Conservation (phyloP, 2,329 filamentous ascomycete genomes). For the Neocatenulostroma microsporum region DNA sequence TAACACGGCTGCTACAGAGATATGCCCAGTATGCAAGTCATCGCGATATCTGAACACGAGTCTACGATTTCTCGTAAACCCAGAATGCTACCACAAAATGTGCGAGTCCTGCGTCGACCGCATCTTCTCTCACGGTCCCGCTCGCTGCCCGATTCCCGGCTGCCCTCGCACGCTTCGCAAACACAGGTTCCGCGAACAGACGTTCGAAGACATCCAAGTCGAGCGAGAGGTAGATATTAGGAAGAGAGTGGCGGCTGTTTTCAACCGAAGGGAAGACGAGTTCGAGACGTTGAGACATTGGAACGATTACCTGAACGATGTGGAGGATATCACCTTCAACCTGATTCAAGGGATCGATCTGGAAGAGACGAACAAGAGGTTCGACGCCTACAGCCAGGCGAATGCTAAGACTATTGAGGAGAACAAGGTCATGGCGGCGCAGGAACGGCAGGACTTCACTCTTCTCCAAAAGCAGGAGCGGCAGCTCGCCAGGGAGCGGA, state of each 20-base stretch:
- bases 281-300: slow-evolving; percentile 77
- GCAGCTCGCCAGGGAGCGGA: slow-evolving; percentile 56
- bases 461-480: slow-evolving; percentile 51
- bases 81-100: slow-evolving; percentile 99
- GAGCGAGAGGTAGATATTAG: slow-evolving; percentile 93
- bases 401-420: slow-evolving; percentile 54
- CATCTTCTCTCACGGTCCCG: slow-evolving; percentile 85
- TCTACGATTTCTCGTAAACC: slow-evolving; percentile 93
- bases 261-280: slow-evolving; percentile 85
- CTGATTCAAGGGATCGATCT: slow-evolving; percentile 65
- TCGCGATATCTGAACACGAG: slow-evolving; percentile 89
- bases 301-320: slow-evolving; percentile 91
- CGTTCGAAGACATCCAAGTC: slow-evolving; percentile 78
- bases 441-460: slow-evolving; percentile 42
- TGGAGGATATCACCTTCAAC: slow-evolving; percentile 85
- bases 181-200: slow-evolving; percentile 75
- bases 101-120: slow-evolving; percentile 93
- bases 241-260: slow-evolving; percentile 63
- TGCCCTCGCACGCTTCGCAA: slow-evolving; percentile 83
- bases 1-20: slow-evolving; percentile 46
- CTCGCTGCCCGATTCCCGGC: slow-evolving; percentile 82
- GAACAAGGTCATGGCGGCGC: slow-evolving; percentile 42
- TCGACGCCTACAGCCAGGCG: slow-evolving; percentile 64
- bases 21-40: slow-evolving; percentile 96
- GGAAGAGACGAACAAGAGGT: slow-evolving; percentile 51